phyloP scores from a whole-genome alignment of 2,329 filamentous ascomycete species.

The Alternaria atra region DNA sequence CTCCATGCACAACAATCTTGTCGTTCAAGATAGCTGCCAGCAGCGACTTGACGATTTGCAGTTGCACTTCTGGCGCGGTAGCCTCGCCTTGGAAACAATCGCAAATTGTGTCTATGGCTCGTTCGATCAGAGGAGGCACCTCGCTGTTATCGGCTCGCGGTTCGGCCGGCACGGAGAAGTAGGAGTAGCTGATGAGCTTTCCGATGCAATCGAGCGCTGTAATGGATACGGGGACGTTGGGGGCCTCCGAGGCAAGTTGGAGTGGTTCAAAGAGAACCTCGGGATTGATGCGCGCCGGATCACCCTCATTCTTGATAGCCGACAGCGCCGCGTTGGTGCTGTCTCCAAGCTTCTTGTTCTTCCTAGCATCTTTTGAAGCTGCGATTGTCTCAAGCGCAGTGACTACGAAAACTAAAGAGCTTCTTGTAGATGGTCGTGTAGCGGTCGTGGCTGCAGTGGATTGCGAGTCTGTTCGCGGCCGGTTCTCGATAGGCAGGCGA shows the following conservation, averaged over 20 bases:
- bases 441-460: constrained; percentile 63
- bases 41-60: constrained; percentile 97
- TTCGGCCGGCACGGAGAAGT: constrained; percentile 79
- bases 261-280: constrained; percentile 92
- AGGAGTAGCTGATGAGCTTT: constrained; percentile 98
- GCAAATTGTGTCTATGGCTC: constrained; percentile 98
- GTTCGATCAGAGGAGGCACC: constrained; percentile 83
- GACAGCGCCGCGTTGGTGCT: constrained; percentile 81
- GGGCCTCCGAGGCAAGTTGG: constrained; percentile 86
- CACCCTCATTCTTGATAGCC: constrained; percentile 82
- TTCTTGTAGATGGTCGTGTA: constrained; percentile 73
- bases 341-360: constrained; percentile 84
- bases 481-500: constrained; percentile 37
- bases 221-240: constrained; percentile 85
- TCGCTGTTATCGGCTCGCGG: constrained; percentile 47
- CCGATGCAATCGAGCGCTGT: constrained; percentile 96
- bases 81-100: constrained; percentile 98
- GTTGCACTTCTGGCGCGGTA: constrained; percentile 88
- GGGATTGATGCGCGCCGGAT: constrained; percentile 83
- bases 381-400: constrained; percentile 92
- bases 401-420: constrained; percentile 94
- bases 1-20: constrained; percentile 98
- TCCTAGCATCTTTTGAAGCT: constrained; percentile 87
- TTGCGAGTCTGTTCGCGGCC: constrained; percentile 67
- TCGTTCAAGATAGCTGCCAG: constrained; percentile 96